Base-by-base conservation (phyloP, 2,329 filamentous ascomycete genomes). In the Harringtonia aguacate region DNA sequence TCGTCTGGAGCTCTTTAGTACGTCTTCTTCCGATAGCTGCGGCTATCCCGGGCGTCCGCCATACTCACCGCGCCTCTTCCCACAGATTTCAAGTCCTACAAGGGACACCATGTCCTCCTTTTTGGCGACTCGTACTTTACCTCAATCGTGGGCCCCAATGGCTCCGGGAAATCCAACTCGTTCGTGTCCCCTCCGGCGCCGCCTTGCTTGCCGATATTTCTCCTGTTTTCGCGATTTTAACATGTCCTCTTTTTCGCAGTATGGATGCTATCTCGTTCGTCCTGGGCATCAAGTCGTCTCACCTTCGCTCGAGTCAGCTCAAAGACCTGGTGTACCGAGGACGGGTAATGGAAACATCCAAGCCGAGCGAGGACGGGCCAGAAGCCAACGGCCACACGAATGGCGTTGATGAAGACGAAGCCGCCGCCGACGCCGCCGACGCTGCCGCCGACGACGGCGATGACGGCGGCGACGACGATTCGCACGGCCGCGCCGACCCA, bases 181-280 rank as follows among this genome's bases (percentile, higher is more conserved):
- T 90, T 66, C 61, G 81, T 70, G 28, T 8, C 35, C 29, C 18
- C 27, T 22, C 31, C 13, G 10, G 15, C 4, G 30, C 7, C 12
- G 20, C 24, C 8, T 12, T 36, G 10, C 40, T 17, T 10, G 22
- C 27, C 27, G 14, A n/a, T 18, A 17, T 4, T 27, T 15, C 20
- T n/a, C 8, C 4, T 24, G 29, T 15, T 30, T 8, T 31, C 28
- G 17, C 22, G 22, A 17, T 21, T 18, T 21, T 17, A 27, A 14
- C 14, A 10, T 36, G 15, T 37, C 18, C 15, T 29, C 22, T 24
- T 12, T 22, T 18, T 12, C 10, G 20, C 57, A 94, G 86, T 48
- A 98, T 98, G 92, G 92, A 98, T 62, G 92, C 92, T 54, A 98
- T 98, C 55, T 98, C 92, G 53, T 98, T 98, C 65, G 92, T 98